Base-by-base conservation (phyloP, 352 stramenopile species). In the Phytophthora fragariae region DNA sequence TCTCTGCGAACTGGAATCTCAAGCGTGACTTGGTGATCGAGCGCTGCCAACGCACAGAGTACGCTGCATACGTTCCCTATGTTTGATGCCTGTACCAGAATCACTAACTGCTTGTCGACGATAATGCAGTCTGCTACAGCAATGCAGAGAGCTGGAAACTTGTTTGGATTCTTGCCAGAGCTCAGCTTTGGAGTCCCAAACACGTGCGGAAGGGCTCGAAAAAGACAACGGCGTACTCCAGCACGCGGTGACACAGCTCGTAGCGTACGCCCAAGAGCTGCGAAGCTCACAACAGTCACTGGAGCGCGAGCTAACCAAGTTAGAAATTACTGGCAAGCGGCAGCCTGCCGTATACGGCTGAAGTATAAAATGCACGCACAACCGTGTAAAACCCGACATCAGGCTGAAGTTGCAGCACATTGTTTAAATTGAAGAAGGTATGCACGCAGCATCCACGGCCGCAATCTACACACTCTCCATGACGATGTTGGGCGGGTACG, bases 381-480 rank as follows among this genome's bases (percentile, higher is more conserved):
- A 41, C 35, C 35, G 11, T 41, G 35, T 41, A 41, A 27, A 27
- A 3, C 2, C 24, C 24, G 24, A 49, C 8, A 53, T n/a, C 54
- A 57, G 29, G 15, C 57, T 44, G 21, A 39, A 41, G 4, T 35
- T 21, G 19, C 31, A 46, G 46, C 17, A 37, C 14, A 12, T 41
- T 39, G 14, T 6, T 68, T 75, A 61, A 62, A 53, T 68, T 68
- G 31, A 62, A 56, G 55, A 62, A 64, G 21, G 56, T 6, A 19
- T 21, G 35, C 5, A 27, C 1, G 15, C 7, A 19, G 2, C 35
- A 67, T 21, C 4, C 7, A 5, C 33, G 15, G 24, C 24, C 15
- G 46, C 35, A 44, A 52, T 65, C 65, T 83, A 95, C 21, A 95
- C 84, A 61, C 84, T 92, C 70, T 95, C 88, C 88, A 95, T 93